Evolutionary conservation across 306 rosid genomes (phyloP), one percentile per base, ranked within the genome.

Genomic region (Cercis canadensis): DNA sequence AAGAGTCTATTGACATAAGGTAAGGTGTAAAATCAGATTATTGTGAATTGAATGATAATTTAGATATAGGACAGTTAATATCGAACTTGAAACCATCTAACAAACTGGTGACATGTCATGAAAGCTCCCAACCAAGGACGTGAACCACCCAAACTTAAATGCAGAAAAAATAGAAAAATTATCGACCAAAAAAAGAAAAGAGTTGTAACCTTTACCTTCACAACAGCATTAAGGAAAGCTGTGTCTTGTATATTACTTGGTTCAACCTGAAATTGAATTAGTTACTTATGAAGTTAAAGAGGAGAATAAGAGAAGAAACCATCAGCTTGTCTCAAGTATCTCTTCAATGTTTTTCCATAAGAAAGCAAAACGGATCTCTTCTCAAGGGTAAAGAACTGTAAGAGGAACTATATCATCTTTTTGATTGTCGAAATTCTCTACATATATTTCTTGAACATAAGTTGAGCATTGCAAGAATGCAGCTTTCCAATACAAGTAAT

Each of bases 171-270:
- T 45, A 40, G 70, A 50, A 33, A 50, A 60, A 43, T 11, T 7
- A 11, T 17, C 49, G 49, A 43, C n/a, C 39, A 11, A 13, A 32
- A 58, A 44, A 18, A 16, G 16, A 17, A 31, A 8, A 65, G 34
- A 51, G 49, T 29, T 21, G 31, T 21, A 70, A 58, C 53, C 12
- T 66, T 71, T 86, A 93, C 98, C 98, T 93, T 93, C 46, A 93
- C 98, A 54, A 93, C 98, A 33, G 98, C 98, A 81, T 90, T 93
- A 43, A 93, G 97, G 69, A 93, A 87, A 80, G 76, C 83, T 5
- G 87, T 76, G 70, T 80, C 96, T 68, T 87, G 94, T 65, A 90
- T 78, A 81, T 64, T 77, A 57, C 80, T 86, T 7, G 88, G 64
- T 83, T 90, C 90, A 75, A 51, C 87, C 98, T 93, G 92, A 85